These are phyloP conservation scores for Margaritispora aquatica DNA, from an alignment of 495 filamentous ascomycete genomes.

Conservation along the genomic window DNA sequence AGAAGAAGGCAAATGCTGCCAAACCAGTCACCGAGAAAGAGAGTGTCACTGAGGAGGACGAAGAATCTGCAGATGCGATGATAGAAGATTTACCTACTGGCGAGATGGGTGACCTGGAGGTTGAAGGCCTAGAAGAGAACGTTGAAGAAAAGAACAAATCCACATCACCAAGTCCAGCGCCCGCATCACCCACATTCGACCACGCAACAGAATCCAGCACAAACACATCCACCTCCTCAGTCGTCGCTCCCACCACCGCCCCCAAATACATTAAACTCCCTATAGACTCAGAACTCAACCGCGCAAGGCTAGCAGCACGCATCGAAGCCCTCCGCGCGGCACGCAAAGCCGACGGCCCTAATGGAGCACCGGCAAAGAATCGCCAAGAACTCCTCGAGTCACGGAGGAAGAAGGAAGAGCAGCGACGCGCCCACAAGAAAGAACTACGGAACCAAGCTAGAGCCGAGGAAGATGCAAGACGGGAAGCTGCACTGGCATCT, in stretches of 20 bases:
- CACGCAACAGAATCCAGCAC: constrained; percentile 45
- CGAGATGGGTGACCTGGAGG: constrained; percentile 28
- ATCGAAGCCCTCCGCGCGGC: constrained; percentile 76
- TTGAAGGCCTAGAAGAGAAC: constrained; percentile 19
- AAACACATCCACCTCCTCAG: constrained; percentile 67
- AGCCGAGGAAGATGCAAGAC: constrained; percentile 63
- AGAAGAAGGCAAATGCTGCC: constrained; percentile 30
- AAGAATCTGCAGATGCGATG: constrained; percentile 22
- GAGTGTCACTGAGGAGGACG: constrained; percentile 30
- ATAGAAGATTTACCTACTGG: constrained; percentile 33
- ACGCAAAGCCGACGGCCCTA: constrained; percentile 73
- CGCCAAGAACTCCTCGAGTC: constrained; percentile 87
- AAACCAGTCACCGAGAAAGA: constrained; percentile 5
- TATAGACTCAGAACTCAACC: constrained; percentile 60
- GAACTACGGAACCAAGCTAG: constrained; percentile 66
- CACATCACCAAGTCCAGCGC: constrained; percentile 43
- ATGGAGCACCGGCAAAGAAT: constrained; percentile 73
- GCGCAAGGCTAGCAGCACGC: constrained; percentile 67
- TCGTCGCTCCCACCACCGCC: constrained; percentile 52
- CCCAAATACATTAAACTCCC: constrained; percentile 48
- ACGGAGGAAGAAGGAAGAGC: constrained; percentile 76
- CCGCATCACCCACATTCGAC: constrained; percentile 61
- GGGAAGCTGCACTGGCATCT: constrained; percentile 62
- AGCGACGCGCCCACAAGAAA: constrained; percentile 82
- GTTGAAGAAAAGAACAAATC: constrained; percentile 26